phyloP scores from a whole-genome alignment of 805 yeast species.

The Lipomyces sp. region DNA sequence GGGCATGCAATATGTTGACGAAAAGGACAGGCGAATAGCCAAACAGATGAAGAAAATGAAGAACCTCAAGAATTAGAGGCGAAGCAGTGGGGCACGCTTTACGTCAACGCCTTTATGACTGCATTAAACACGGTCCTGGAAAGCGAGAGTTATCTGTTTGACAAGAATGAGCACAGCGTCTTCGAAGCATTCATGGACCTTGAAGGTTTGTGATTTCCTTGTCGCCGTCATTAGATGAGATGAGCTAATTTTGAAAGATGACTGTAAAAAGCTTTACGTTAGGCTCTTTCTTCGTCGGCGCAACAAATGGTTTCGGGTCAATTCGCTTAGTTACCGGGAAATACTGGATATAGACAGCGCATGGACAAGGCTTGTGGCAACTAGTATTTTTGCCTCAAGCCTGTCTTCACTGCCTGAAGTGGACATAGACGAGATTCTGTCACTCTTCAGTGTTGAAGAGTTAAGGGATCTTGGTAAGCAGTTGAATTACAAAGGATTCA shows the following conservation, averaged over 20 bases:
- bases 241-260: constrained; percentile 15
- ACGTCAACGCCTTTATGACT: constrained; percentile 29
- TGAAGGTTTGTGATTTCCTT: constrained; percentile 14
- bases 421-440: constrained; percentile 22
- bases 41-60: neutral
- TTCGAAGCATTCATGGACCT: constrained; percentile 27
- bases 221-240: neutral
- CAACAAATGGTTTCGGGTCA: constrained; percentile 30
- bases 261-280: constrained; percentile 32
- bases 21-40: neutral
- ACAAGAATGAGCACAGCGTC: constrained; percentile 22
- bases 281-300: constrained; percentile 33
- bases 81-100: constrained; percentile 21
- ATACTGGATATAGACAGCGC: constrained; percentile 21
- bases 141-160: constrained; percentile 30
- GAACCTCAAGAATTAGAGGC: neutral
- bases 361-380: constrained; percentile 12
- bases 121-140: constrained; percentile 32
- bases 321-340: constrained; percentile 27
- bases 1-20: neutral
- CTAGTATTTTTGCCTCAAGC: constrained; percentile 5
- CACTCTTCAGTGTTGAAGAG: constrained; percentile 29
- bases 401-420: neutral
- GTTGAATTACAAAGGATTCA: constrained; percentile 12
- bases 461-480: constrained; percentile 23